Base-by-base conservation (phyloP, 2,329 filamentous ascomycete species). In the Diplodia corticola region DNA sequence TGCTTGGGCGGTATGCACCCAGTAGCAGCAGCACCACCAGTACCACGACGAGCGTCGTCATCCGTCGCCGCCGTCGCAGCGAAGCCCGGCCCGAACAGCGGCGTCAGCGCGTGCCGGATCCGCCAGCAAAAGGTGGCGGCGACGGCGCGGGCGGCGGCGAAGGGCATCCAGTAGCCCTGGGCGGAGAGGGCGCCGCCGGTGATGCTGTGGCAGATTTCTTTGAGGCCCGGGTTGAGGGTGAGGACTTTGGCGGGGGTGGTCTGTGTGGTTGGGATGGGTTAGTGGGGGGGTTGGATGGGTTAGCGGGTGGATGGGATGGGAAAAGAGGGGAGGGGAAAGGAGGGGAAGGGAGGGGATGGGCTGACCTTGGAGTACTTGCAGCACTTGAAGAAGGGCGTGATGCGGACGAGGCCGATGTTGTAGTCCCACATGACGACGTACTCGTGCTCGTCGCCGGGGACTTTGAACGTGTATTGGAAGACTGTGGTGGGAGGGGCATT, bases 161-260 rank as follows among this genome's bases (percentile, higher is more conserved):
- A 98, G 2, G 94, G 94, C 86, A 98, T 92, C 95, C 95, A 99
- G 78, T 98, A 99, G 37, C 95, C 93, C 88, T 99, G 95, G 63
- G 93, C 94, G 68, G 88, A 88, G 66, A 98, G 88, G 33, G 93
- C 89, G 6, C 95, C 95, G 28, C 95, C 95, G 0, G 95, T 99
- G 75, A 98, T 96, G 77, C 92, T 97, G 76, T 96, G 91, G 30
- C 91, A 92, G 68, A 98, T 91, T n/a, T 95, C 90, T 70, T 89
- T 88, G 37, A 99, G 86, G 5, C 94, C 93, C 0, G 88, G 86
- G 71, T 97, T 98, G 64, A 77, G 66, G 37, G 70, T 73, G 28
- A 79, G 80, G 80, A 95, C 92, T 78, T 94, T 96, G 7, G 90
- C 91, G 1, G 94, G 93, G 22, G 89, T 90, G 1, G 94, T 97